A percentile compares a stretch with the other conserved stretches of the same genome.
Evolutionary conservation across 306 rosid species (phyloP).

Genomic region (Castanopsis chinensis): DNA sequence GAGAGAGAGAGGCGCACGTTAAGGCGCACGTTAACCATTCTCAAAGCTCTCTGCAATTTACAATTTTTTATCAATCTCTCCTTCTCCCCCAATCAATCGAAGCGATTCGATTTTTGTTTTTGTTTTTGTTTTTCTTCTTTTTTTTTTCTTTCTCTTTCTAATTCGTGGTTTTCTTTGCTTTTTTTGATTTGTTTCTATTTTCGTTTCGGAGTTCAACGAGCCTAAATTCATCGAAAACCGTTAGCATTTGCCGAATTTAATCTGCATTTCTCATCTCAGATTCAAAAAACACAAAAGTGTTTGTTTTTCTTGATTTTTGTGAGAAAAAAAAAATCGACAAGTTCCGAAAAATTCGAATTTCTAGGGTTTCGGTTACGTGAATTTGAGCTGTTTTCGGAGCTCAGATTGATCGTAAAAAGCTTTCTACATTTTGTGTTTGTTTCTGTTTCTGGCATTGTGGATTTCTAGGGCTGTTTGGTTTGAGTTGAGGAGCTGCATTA

Average conservation of each 20-base stretch:
- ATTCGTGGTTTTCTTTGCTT: no score
- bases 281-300: not conserved
- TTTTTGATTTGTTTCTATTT: not conserved
- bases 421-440: not conserved
- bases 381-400: conserved; percentile 42
- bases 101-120: no score
- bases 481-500: conserved; percentile 39
- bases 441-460: not conserved
- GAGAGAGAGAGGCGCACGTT: conserved; percentile 17
- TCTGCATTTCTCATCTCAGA: not conserved
- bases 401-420: conserved; percentile 28
- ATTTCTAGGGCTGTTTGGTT: conserved; percentile 4
- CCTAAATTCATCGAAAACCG: conserved; percentile 24
- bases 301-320: not conserved
- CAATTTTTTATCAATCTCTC: no score
- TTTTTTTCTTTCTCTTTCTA: no score
- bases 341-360: conserved; percentile 28
- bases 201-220: conserved; percentile 24
- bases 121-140: no score
- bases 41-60: conserved; percentile 2
- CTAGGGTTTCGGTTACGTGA: conserved; percentile 50
- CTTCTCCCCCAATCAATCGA: no score
- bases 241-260: conserved; percentile 14
- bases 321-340: not conserved
- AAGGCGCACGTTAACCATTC: conserved; percentile 40